Percentiles rank a stretch among this genome's conserved stretches.
Conservation (phyloP, 805 yeast genomes). For the Metschnikowia chrysomelidarum region DNA sequence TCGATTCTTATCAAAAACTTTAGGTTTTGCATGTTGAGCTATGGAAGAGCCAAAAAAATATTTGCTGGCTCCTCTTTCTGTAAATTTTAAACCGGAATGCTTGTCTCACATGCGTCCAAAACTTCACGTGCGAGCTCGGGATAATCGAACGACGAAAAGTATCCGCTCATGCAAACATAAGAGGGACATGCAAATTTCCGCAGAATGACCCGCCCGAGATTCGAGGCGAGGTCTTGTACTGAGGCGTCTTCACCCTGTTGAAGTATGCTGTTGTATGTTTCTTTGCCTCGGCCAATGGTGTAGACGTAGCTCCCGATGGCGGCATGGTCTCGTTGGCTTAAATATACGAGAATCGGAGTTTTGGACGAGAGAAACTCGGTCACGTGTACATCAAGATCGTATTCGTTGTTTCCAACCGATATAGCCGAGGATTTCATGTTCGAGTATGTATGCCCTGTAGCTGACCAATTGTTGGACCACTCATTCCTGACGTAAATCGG, state of each 20-base stretch:
- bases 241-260: conserved; percentile 41
- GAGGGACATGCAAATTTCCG: conserved; percentile 42
- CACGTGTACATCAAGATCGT: conserved; percentile 14
- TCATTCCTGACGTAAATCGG: no score
- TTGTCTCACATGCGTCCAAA: conserved; percentile 8
- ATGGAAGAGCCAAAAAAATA: no score
- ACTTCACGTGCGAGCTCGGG: conserved; percentile 16
- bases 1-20: no score
- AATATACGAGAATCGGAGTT: conserved; percentile 31
- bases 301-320: conserved; percentile 45
- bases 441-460: no score
- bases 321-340: conserved; percentile 25
- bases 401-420: conserved; percentile 15
- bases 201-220: conserved; percentile 40
- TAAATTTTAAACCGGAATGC: no score
- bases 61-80: no score
- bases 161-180: conserved; percentile 46
- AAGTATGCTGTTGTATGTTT: conserved; percentile 40
- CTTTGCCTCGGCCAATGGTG: conserved; percentile 31
- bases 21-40: no score
- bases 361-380: conserved; percentile 9
- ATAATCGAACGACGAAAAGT: conserved; percentile 21
- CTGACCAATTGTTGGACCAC: no score
- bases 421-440: conserved; percentile 14
- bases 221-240: conserved; percentile 42